These are phyloP conservation scores for Conidiobolus incongruus DNA, from an alignment of 371 early-diverging fungal species.

Conservation along the genomic window DNA sequence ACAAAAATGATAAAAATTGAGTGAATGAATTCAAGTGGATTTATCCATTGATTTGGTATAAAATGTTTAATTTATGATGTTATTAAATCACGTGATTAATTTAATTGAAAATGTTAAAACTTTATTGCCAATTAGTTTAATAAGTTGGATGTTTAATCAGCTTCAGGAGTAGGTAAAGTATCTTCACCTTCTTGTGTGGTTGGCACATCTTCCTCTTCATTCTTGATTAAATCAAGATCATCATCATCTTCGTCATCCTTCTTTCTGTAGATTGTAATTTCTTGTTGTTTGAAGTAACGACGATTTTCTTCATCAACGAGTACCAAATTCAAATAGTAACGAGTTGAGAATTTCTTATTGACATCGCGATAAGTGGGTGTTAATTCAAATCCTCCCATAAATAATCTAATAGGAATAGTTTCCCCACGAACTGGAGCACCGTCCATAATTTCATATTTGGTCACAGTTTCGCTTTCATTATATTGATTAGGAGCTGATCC, in stretches of 20 bases:
- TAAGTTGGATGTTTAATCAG: too few species aligned
- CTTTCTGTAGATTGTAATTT: constrained; percentile 65
- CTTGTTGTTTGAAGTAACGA: constrained; percentile 94
- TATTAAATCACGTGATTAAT: too few species aligned
- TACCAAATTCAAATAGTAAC: constrained; percentile 92
- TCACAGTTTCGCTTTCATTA: constrained; percentile 93
- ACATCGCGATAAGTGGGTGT: constrained; percentile 64
- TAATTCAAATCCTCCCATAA: constrained; percentile 88
- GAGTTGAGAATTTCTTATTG: constrained; percentile 91
- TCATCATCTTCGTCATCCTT: constrained; percentile 9
- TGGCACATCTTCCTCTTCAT: constrained; percentile 48
- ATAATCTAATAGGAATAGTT: constrained; percentile 92
- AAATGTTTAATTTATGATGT: too few species aligned
- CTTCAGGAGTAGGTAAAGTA: too few species aligned
- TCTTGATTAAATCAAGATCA: too few species aligned
- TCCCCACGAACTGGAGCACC: constrained; percentile 96
- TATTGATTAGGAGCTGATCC: constrained; percentile 90
- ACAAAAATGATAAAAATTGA: too few species aligned
- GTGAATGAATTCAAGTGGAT: too few species aligned
- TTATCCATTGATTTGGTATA: too few species aligned
- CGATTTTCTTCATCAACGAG: constrained; percentile 95
- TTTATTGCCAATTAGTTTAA: too few species aligned
- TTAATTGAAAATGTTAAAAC: too few species aligned
- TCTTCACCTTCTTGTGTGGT: too few species aligned
- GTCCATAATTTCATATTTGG: constrained; percentile 98